Evolutionary conservation across 2,329 filamentous ascomycete genomes (phyloP).

Genomic region (Venturia oleaginea): DNA sequence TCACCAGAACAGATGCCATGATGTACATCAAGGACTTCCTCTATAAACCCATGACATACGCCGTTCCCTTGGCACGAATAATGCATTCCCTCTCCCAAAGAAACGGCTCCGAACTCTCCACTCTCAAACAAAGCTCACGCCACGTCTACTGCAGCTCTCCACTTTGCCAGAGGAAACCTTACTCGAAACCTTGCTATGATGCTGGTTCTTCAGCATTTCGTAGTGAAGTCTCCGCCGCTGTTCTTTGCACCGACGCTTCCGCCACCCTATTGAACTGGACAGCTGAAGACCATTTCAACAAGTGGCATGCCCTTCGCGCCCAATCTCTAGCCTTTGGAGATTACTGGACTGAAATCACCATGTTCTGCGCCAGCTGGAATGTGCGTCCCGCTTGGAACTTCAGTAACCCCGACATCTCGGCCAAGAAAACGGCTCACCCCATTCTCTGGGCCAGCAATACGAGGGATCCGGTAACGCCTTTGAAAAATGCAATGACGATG

Average conservation of each 20-base stretch:
- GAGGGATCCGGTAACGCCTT: conserved; percentile 27
- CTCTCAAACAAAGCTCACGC: conserved; percentile 10
- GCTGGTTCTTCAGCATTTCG: not conserved
- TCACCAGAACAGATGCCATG: conserved; percentile 34
- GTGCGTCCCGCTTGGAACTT: conserved; percentile 29
- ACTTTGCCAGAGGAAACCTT: conserved; percentile 11
- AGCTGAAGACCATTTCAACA: conserved; percentile 21
- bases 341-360: conserved; percentile 28
- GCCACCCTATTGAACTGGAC: conserved; percentile 16
- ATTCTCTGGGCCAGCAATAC: conserved; percentile 25
- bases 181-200: conserved; percentile 12
- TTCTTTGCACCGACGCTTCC: conserved; percentile 25
- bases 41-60: conserved; percentile 11
- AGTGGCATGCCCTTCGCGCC: conserved; percentile 24
- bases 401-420: conserved; percentile 16
- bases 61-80: conserved; percentile 6
- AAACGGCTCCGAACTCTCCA: conserved; percentile 13
- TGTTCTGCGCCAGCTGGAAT: conserved; percentile 32
- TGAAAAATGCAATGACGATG: conserved; percentile 19
- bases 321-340: conserved; percentile 29
- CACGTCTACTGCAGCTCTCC: conserved; percentile 1
- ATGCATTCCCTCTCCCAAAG: conserved; percentile 5
- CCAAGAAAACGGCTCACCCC: conserved; percentile 16
- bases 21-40: conserved; percentile 8
- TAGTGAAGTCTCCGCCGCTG: conserved; percentile 20